Evolutionary conservation across 331 rosid species (phyloP).

Genomic region (Spiraea crenata): DNA sequence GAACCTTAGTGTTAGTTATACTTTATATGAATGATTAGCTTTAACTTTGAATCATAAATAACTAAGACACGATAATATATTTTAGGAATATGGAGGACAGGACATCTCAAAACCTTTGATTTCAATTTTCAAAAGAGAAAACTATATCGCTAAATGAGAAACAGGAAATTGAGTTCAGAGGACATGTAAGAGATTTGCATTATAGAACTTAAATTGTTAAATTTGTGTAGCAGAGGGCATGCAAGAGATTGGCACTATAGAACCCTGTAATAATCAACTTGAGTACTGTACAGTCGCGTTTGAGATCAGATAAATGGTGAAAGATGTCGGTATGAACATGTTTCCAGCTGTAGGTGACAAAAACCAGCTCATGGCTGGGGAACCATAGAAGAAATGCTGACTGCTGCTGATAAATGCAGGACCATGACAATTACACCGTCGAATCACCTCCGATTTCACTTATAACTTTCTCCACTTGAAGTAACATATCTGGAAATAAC

Average conservation of each 20-base stretch:
- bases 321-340: slow-evolving; percentile 6
- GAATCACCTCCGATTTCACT: slow-evolving; percentile 59
- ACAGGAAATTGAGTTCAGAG: too few species aligned
- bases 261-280: slow-evolving; percentile 2
- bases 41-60: neutral
- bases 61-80: neutral
- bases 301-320: neutral
- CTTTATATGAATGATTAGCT: neutral
- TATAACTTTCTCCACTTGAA: slow-evolving; percentile 76
- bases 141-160: too few species aligned
- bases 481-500: slow-evolving; percentile 70
- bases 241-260: neutral
- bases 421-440: slow-evolving; percentile 36
- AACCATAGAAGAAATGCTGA: neutral
- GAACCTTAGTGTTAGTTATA: neutral
- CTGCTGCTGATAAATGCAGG: slow-evolving; percentile 25
- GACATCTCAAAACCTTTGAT: neutral
- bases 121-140: neutral
- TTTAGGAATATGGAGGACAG: too few species aligned
- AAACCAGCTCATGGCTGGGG: slow-evolving; percentile 8
- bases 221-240: neutral
- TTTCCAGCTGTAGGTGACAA: neutral
- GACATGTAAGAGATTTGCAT: too few species aligned
- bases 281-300: neutral
- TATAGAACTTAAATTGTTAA: neutral